Conservation (phyloP, 805 yeast species). For the Hanseniaspora lindneri region DNA sequence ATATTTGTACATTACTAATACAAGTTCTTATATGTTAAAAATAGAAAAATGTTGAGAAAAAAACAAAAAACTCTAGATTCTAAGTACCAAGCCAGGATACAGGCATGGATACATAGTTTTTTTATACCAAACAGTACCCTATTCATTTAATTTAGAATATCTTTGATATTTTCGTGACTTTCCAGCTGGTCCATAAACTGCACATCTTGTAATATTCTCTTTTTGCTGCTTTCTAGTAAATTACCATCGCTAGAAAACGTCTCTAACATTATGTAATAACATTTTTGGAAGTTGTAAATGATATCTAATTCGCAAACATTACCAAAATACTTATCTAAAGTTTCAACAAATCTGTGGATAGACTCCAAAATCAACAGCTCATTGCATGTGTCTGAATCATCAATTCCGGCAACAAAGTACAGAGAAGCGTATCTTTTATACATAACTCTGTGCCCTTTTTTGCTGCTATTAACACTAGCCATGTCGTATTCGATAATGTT, state of each 20-base stretch:
- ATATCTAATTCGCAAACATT: constrained; percentile 95
- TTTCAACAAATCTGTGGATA: constrained; percentile 88
- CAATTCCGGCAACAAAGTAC: constrained; percentile 76
- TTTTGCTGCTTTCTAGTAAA: constrained; percentile 67
- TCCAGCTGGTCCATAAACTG: constrained; percentile 82
- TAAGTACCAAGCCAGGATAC: too few relatives aligned
- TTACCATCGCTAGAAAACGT: constrained; percentile 72
- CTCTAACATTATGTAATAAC: constrained; percentile 86
- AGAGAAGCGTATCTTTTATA: constrained; percentile 89
- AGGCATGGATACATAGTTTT: too few relatives aligned
- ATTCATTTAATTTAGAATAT: constrained; percentile 28
- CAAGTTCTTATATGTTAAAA: not conserved
- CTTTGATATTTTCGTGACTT: constrained; percentile 50
- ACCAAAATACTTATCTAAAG: constrained; percentile 90
- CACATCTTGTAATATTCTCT: constrained; percentile 65
- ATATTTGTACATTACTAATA: not conserved
- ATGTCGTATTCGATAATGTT: constrained; percentile 71
- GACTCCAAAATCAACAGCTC: constrained; percentile 76
- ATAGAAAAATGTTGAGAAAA: not conserved
- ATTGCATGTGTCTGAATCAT: constrained; percentile 46
- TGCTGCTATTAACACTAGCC: constrained; percentile 4
- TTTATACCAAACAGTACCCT: too few relatives aligned
- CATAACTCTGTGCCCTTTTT: constrained; percentile 47
- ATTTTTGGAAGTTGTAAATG: constrained; percentile 87
- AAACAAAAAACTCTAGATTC: too few relatives aligned